Percentiles rank a stretch among this genome's conserved stretches.
These are phyloP conservation scores for Picea mariana DNA, from an alignment of 83 land plant genomes.

Conservation along the genomic window DNA sequence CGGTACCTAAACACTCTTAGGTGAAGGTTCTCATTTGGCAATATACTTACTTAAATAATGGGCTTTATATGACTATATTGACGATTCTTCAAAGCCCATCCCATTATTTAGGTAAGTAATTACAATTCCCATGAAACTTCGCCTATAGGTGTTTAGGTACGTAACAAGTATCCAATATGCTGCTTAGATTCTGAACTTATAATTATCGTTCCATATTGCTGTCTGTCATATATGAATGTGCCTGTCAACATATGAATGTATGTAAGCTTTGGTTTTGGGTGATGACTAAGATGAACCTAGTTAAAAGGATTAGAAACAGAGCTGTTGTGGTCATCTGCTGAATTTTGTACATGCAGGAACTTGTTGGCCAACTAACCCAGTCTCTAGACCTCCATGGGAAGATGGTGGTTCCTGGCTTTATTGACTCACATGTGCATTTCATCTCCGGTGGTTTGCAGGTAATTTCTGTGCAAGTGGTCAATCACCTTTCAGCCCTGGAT, in stretches of 20 bases:
- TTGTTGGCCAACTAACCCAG: constrained; percentile 51
- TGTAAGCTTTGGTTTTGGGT: background rate
- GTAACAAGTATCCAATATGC: too few species aligned
- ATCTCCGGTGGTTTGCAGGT: constrained; percentile 87
- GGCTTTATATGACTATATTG: too few species aligned
- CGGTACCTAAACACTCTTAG: too few species aligned
- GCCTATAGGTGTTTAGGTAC: too few species aligned
- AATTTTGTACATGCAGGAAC: constrained; percentile 39
- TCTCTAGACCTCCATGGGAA: constrained; percentile 66
- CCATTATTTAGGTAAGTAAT: too few species aligned
- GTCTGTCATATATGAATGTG: background rate
- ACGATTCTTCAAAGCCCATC: too few species aligned
- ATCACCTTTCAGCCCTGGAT: too few species aligned
- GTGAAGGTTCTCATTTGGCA: too few species aligned
- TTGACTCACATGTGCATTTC: constrained; percentile 91
- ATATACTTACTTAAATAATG: too few species aligned
- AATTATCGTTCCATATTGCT: background rate
- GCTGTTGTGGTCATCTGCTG: background rate
- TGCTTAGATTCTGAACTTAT: background rate
- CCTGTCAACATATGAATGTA: background rate
- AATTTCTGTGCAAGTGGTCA: background rate
- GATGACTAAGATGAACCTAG: background rate
- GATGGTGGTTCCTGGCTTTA: constrained; percentile 87
- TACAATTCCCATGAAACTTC: too few species aligned
- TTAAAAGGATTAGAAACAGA: background rate